Evolutionary conservation across 768 basidiomycete species (phyloP).

Genomic region (Suillus placidus): DNA sequence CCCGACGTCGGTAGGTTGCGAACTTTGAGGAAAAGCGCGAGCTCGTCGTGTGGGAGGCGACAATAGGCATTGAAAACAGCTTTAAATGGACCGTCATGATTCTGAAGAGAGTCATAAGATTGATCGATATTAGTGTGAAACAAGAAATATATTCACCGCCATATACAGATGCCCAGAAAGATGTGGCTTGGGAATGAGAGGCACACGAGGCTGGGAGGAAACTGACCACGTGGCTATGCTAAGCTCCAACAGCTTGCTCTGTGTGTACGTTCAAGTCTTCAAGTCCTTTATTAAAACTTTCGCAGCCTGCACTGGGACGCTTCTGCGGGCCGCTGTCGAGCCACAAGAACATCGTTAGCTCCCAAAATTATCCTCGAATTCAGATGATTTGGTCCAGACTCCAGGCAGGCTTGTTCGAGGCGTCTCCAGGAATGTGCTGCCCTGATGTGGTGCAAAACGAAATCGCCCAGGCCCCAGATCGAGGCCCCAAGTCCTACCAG

Average conservation of each 20-base stretch:
- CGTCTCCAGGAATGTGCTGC: background rate
- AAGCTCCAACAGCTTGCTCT: background rate
- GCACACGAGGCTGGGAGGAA: background rate
- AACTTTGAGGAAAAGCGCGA: constrained; percentile 74
- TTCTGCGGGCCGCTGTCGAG: background rate
- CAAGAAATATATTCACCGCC: constrained; percentile 41
- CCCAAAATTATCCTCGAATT: background rate
- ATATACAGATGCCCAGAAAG: constrained; percentile 26
- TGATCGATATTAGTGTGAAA: constrained; percentile 34
- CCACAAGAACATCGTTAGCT: background rate
- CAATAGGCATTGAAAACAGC: constrained; percentile 71
- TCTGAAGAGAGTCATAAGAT: constrained; percentile 24
- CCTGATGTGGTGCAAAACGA: background rate
- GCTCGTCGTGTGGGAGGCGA: constrained; percentile 65
- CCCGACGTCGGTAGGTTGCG: constrained; percentile 71
- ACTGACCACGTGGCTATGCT: constrained; percentile 3
- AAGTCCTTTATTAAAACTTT: background rate
- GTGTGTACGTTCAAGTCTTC: background rate
- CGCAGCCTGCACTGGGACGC: background rate
- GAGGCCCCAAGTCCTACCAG: too few relatives aligned
- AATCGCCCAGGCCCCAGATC: too few relatives aligned
- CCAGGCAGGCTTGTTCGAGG: background rate
- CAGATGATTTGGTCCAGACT: background rate
- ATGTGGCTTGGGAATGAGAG: constrained; percentile 11
- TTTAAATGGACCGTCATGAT: constrained; percentile 32